Base-by-base conservation (phyloP, 257 asterid species). In the Anisodus acutangulus region DNA sequence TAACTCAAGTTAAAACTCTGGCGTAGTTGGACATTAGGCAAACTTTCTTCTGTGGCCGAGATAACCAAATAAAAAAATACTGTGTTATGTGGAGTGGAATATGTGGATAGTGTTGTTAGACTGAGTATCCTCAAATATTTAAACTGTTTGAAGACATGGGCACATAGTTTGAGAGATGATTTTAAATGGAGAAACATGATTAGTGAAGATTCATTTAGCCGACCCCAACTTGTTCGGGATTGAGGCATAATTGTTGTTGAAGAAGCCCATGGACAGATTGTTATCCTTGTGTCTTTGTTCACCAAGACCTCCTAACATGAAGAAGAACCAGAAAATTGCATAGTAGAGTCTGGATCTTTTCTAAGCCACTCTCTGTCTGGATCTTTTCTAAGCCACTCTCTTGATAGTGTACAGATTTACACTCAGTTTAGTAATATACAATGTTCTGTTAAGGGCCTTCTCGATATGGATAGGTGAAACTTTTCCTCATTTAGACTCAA, bases 101-200 rank as follows among this genome's bases (percentile, higher is more conserved):
- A 19, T 12, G 49, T 35, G 22, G 74, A 31, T 64, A 64, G 39
- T 64, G 9, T 26, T 64, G 45, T 64, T 13, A 26, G 71, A 26
- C 58, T 72, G 60, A 69, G 31, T 39, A 69, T 68, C 3, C 78
- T 68, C 53, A 39, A 3, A 68, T 11, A 66, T 66, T 66, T 66
- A 15, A 39, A 69, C 31, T 69, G 31, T 15, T 68, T 13, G 78
- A 66, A 12, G n/a, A 66, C n/a, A 31, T 12, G 45, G 72, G 5
- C 10, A 66, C 15, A 31, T 45, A 66, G 39, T 72, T 35, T 11
- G 60, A 19, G n/a, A 22, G n/a, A 66, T 66, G 47, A 66, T 12
- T 66, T 66, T 35, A 64, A 66, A 66, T 66, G 47, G 47, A 66
- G 74, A 66, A 66, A 35, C 74, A 31, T 66, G 74, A 66, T 66